Conservation (phyloP, 75 land plant species). For the Cupressus sempervirens region DNA sequence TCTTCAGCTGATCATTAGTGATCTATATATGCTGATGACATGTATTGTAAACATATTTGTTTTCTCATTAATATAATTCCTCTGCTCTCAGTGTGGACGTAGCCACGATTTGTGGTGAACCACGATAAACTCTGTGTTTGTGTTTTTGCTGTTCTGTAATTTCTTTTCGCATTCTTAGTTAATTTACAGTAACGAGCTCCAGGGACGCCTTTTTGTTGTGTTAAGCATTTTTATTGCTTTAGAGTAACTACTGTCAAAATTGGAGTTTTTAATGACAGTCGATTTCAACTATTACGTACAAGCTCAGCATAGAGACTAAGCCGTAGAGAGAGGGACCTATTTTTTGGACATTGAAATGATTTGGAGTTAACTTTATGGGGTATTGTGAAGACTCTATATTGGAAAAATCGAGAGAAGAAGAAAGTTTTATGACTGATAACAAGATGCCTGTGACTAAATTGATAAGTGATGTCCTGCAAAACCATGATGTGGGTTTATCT, state of each 20-base stretch:
- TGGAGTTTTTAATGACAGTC: neutral
- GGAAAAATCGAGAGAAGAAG: neutral
- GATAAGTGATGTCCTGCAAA: neutral
- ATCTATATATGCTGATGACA: too few relatives aligned
- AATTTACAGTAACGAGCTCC: neutral
- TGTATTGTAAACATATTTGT: too few relatives aligned
- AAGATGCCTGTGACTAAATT: neutral
- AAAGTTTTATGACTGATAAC: neutral
- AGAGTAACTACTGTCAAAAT: neutral
- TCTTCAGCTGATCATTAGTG: too few relatives aligned
- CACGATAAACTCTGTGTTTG: too few relatives aligned
- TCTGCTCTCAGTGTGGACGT: too few relatives aligned
- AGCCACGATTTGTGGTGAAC: too few relatives aligned
- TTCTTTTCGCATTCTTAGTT: too few relatives aligned
- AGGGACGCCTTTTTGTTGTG: neutral
- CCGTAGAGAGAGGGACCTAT: neutral
- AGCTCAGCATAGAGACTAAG: neutral
- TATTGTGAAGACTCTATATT: neutral
- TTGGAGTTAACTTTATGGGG: neutral
- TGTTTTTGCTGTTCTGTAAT: too few relatives aligned
- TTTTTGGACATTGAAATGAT: neutral
- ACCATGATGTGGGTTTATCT: neutral
- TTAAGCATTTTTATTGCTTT: neutral
- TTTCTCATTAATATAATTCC: too few relatives aligned
- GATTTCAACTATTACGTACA: neutral